A percentile compares a stretch with the other conserved stretches of the same genome.
Evolutionary conservation across 768 basidiomycete genomes (phyloP).

Genomic region (Phylloporus scabripes): DNA sequence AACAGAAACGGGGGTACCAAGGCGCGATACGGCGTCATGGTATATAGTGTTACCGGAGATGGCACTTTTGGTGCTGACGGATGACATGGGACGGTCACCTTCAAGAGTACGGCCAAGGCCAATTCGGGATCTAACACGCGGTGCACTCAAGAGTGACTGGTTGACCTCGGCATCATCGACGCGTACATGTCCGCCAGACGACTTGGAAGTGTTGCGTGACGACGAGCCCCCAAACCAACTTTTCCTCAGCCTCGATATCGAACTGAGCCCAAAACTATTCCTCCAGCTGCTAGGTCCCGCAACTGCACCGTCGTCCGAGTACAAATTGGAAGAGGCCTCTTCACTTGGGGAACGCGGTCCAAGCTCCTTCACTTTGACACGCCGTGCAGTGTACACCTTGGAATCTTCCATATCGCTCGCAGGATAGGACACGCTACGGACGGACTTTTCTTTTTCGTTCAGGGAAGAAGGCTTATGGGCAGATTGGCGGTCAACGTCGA

Average conservation of each 20-base stretch:
- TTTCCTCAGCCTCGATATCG: constrained; percentile 44
- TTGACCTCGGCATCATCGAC: constrained; percentile 46
- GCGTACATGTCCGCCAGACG: constrained; percentile 20
- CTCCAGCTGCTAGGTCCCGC: constrained; percentile 32
- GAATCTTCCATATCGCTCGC: constrained; percentile 30
- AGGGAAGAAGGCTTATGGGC: constrained; percentile 21
- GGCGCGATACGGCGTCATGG: constrained; percentile 53
- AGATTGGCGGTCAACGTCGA: constrained; percentile 30
- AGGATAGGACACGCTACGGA: constrained; percentile 31
- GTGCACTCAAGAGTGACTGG: constrained; percentile 32
- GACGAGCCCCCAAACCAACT: constrained; percentile 52
- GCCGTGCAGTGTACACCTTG: constrained; percentile 33
- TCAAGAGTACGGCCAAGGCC: constrained; percentile 36
- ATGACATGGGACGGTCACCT: constrained; percentile 51
- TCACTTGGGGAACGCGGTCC: constrained; percentile 23
- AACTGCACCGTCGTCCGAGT: constrained; percentile 14
- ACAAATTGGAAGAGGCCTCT: constrained; percentile 8
- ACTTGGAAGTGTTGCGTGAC: constrained; percentile 28
- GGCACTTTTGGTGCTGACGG: constrained; percentile 49
- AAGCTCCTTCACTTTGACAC: constrained; percentile 36
- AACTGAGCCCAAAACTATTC: constrained; percentile 41
- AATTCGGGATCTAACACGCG: constrained; percentile 22
- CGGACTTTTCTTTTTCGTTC: constrained; percentile 31
- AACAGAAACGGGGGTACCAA: constrained; percentile 37
- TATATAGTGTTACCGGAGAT: constrained; percentile 53